Base-by-base conservation (phyloP, 1,139 yeast species). In the Debaryomyces nepalensis region DNA sequence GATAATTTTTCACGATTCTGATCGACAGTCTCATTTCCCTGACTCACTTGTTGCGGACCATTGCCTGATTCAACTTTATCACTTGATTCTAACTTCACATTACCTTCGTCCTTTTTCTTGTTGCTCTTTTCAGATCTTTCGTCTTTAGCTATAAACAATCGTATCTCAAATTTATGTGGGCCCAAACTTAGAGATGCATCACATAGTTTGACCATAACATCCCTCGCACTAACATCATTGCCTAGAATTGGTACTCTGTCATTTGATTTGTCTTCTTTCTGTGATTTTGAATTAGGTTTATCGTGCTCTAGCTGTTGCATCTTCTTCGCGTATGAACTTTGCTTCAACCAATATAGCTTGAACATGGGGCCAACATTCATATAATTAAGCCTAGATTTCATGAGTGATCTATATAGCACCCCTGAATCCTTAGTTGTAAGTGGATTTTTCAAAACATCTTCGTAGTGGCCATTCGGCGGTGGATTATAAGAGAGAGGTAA, bases 201-300 rank as follows among this genome's bases (percentile, higher is more conserved):
- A 54, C 95, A 81, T 45, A 93, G 67, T 58, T 89, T 89, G 44
- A 89, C 87, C 97, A 91, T 90, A 41, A 84, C 84, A 52, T 93
- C 98, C 51, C 95, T 72, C 26, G 85, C 85, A 59, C 81, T 81
- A 7, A 72, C 73, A 10, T 75, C 75, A 27, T 65, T 55, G 5
- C 74, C 70, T 37, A 75, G 62, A 29, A 77, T 70, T 26, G 84
- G 74, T 10, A 62, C 60, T 29, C 76, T 48, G 26, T 64, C 65
- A 16, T 50, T 47, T 35, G 51, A 52, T 36, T 48, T 59, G 24
- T 59, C 71, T 30, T 55, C 63, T 30, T 58, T 57, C 15, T 54
- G 50, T 11, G 53, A 46, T 39, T 58, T 62, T 4, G 67, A 62
- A n/a, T 59, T 47, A 26, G 63, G 59, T 37, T 59, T 63, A 41